A percentile compares a stretch with the other conserved stretches of the same genome.
Conservation (phyloP, 1,284 basidiomycete genomes). For the Salmacisia buchloeana region DNA sequence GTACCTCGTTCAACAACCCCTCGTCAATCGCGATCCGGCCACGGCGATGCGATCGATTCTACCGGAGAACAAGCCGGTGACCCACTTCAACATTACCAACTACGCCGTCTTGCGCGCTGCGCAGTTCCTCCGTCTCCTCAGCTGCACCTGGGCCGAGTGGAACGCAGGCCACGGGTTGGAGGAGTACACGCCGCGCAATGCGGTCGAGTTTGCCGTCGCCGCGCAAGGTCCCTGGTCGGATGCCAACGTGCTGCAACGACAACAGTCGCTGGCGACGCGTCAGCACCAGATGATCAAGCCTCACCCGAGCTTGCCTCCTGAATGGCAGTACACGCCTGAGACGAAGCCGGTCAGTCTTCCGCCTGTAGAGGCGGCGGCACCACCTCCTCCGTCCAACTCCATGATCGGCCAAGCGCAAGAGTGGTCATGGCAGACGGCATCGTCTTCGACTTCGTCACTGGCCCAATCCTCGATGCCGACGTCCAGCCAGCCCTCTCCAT, state of each 20-base stretch:
- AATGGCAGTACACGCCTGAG: not conserved
- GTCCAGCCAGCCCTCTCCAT: too few relatives aligned
- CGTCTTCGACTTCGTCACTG: too few relatives aligned
- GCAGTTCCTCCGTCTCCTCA: constrained; percentile 5
- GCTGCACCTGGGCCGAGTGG: constrained; percentile 7
- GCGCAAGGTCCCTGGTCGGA: not conserved
- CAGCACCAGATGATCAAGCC: not conserved
- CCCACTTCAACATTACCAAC: not conserved
- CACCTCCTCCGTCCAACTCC: too few relatives aligned
- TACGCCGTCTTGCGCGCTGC: constrained; percentile 5
- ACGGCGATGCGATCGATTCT: not conserved
- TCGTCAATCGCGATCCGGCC: constrained; percentile 4
- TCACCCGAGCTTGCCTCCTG: not conserved
- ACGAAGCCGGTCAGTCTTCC: not conserved
- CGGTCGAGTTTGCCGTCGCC: constrained; percentile 4
- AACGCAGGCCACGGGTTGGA: not conserved
- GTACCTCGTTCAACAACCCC: constrained; percentile 11
- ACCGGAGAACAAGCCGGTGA: not conserved
- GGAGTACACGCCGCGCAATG: not conserved
- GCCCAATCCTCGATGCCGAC: too few relatives aligned
- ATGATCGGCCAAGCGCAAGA: too few relatives aligned
- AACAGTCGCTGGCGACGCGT: not conserved
- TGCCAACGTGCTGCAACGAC: not conserved
- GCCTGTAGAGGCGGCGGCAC: not conserved
- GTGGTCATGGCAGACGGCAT: too few relatives aligned